Evolutionary conservation across 2,329 filamentous ascomycete genomes (phyloP).

Genomic region (Sarocladium oryzae): DNA sequence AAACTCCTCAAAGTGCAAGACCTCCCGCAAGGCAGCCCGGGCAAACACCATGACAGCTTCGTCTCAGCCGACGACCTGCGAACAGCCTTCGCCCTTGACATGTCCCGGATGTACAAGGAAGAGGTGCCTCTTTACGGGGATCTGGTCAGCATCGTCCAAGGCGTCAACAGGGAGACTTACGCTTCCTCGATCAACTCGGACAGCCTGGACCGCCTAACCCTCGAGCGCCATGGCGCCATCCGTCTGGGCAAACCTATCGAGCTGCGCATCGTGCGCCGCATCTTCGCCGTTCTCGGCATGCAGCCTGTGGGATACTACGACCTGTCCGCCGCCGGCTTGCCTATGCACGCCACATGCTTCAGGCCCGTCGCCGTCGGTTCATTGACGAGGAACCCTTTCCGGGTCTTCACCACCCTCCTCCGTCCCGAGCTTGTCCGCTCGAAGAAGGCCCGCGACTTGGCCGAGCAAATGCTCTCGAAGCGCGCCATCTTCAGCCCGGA

Average conservation of each 20-base stretch:
- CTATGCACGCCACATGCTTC: constrained; percentile 45
- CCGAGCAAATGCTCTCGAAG: constrained; percentile 8
- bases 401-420: constrained; percentile 29
- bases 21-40: neutral
- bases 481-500: constrained; percentile 12
- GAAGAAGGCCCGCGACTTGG: neutral
- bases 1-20: neutral
- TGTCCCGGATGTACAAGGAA: constrained; percentile 24
- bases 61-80: constrained; percentile 6
- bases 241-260: constrained; percentile 37
- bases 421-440: constrained; percentile 29
- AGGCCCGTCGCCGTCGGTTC: constrained; percentile 30
- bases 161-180: constrained; percentile 12
- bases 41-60: neutral
- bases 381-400: constrained; percentile 35
- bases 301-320: constrained; percentile 45
- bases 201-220: neutral
- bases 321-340: constrained; percentile 35
- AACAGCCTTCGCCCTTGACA: constrained; percentile 17
- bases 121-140: constrained; percentile 25
- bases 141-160: constrained; percentile 20
- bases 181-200: neutral
- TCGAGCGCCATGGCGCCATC: constrained; percentile 38
- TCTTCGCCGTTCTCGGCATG: constrained; percentile 41
- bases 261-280: constrained; percentile 32